phyloP scores from a whole-genome alignment of 2,329 filamentous ascomycete genomes.

The Fusarium sp. region DNA sequence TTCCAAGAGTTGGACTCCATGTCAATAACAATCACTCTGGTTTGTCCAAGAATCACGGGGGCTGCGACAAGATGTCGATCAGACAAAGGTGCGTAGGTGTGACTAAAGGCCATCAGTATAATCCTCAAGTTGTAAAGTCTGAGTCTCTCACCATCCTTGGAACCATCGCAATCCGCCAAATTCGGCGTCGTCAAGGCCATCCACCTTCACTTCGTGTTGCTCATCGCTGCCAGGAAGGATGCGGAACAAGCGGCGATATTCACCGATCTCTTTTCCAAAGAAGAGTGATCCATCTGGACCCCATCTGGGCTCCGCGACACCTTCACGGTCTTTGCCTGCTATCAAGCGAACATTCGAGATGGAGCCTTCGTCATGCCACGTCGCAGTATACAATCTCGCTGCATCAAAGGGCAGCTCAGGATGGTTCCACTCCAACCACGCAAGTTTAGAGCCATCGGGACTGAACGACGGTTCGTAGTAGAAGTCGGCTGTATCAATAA shows the following conservation, averaged over 20 bases:
- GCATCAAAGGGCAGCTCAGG: conserved; percentile 65
- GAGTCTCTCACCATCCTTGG: conserved; percentile 48
- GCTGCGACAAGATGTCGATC: conserved; percentile 51
- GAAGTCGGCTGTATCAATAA: conserved; percentile 62
- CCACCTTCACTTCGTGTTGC: conserved; percentile 49
- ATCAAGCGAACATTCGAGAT: conserved; percentile 51
- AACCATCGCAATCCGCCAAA: conserved; percentile 52
- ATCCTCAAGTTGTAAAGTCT: rapidly evolving
- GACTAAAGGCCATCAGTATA: conserved; percentile 44
- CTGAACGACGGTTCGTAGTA: conserved; percentile 64
- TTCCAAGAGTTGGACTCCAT: conserved; percentile 49
- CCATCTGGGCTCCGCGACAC: conserved; percentile 64
- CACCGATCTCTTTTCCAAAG: conserved; percentile 59
- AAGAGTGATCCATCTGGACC: conserved; percentile 60
- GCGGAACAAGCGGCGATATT: conserved; percentile 61
- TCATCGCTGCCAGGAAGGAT: conserved; percentile 46
- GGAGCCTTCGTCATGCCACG: conserved; percentile 52
- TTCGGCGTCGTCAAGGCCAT: conserved; percentile 56
- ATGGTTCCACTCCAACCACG: conserved; percentile 68
- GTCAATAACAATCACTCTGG: conserved; percentile 54
- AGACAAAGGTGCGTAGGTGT: conserved; percentile 55
- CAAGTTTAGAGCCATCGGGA: conserved; percentile 57
- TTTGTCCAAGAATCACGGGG: conserved; percentile 49
- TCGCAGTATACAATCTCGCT: conserved; percentile 57
- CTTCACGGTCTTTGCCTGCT: conserved; percentile 57